Evolutionary conservation across 2,329 filamentous ascomycete genomes (phyloP).

Genomic region (Calonectria pteridis): DNA sequence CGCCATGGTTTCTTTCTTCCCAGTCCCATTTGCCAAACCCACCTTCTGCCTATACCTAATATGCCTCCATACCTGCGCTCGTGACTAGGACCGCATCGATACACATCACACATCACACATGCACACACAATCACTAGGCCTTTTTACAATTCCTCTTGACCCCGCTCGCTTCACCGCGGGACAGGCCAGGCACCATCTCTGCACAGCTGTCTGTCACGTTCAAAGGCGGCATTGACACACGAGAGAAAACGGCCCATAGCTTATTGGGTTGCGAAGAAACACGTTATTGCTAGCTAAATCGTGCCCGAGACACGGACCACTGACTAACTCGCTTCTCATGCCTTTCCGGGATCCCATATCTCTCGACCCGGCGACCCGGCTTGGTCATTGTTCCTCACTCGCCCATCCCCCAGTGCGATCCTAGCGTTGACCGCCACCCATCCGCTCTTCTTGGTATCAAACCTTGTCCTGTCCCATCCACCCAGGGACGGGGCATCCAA

Average conservation of each 20-base stretch:
- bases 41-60: conserved; percentile 2
- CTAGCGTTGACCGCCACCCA: conserved; percentile 20
- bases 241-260: conserved; percentile 42
- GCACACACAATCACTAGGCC: neutral
- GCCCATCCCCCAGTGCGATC: conserved; percentile 15
- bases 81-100: conserved; percentile 6
- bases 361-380: conserved; percentile 26
- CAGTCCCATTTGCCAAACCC: neutral
- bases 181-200: conserved; percentile 12
- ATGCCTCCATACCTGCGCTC: neutral
- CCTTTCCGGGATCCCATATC: conserved; percentile 21
- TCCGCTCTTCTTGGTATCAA: conserved; percentile 44
- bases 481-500: conserved; percentile 43
- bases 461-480: conserved; percentile 37
- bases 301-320: conserved; percentile 38
- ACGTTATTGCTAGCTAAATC: conserved; percentile 40
- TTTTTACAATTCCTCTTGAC: neutral
- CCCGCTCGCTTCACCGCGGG: conserved; percentile 7
- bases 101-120: conserved; percentile 9
- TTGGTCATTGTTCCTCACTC: conserved; percentile 34
- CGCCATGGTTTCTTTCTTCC: neutral
- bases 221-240: conserved; percentile 27
- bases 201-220: conserved; percentile 25
- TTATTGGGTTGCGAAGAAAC: conserved; percentile 40
- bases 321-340: conserved; percentile 28